Percentiles rank a stretch among this genome's conserved stretches.
Evolutionary conservation across 2,329 filamentous ascomycete genomes (phyloP).

Genomic region (Harringtonia aguacate): DNA sequence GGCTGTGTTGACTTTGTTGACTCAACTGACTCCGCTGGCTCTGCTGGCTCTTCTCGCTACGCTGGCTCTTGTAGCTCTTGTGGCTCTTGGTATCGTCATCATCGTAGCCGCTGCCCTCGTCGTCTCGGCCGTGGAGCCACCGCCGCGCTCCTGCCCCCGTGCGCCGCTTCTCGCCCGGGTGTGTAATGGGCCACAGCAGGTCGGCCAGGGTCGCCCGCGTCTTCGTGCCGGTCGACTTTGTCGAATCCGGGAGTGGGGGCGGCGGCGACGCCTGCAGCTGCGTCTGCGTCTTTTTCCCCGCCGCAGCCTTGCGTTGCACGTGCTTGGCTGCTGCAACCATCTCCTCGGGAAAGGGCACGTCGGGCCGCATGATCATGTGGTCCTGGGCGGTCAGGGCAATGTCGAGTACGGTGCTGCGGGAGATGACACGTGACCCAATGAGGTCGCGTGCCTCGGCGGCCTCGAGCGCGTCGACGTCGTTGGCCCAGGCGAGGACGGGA

Average conservation of each 20-base stretch:
- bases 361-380: slow-evolving; percentile 13
- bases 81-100: slow-evolving; percentile 1
- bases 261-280: neutral
- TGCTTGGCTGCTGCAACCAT: neutral
- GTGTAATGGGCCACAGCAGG: neutral
- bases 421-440: slow-evolving; percentile 5
- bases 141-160: neutral
- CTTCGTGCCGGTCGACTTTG: neutral
- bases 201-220: neutral
- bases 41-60: neutral
- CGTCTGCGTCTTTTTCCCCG: too few relatives aligned
- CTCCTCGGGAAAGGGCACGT: neutral
- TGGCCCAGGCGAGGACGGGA: slow-evolving; percentile 11
- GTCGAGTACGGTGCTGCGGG: slow-evolving; percentile 1
- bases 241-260: too few relatives aligned
- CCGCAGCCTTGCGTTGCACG: too few relatives aligned
- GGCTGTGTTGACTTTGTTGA: neutral
- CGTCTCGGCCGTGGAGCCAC: neutral
- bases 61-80: neutral
- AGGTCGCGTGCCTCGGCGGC: slow-evolving; percentile 7
- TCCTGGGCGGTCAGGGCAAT: slow-evolving; percentile 8
- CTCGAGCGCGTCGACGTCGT: slow-evolving; percentile 8
- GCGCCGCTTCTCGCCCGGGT: neutral
- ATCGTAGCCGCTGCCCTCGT: neutral
- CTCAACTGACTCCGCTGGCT: neutral